Base-by-base conservation (phyloP, 176 grass and related monocot genomes). In the Oryza officinalis region DNA sequence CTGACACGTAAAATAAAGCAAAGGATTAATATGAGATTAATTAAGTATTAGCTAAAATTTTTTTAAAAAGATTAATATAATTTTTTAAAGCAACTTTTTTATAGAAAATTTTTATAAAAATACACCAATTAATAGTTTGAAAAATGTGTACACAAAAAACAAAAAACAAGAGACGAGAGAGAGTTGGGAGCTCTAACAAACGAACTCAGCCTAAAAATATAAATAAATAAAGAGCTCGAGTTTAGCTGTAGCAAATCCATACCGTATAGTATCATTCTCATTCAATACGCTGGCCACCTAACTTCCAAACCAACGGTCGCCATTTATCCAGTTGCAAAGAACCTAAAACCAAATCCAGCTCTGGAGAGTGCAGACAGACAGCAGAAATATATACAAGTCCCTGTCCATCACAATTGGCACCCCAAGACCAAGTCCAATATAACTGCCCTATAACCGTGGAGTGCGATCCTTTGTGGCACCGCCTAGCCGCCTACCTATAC, bases 341-440 rank as follows among this genome's bases (percentile, higher is more conserved):
- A 5, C 44, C 20, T 27, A 69, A 5, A 41, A 77, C 65, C 44
- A 41, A n/a, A 35, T 11, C 72, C n/a, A 17, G 8, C 26, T 64
- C 31, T 23, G 54, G 25, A 67, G 40, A 38, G 40, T 30, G 79
- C 45, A 63, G 70, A 11, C 64, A 32, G 28, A 11, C 78, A 66
- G 72, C 77, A 52, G 72, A 83, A 47, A 44, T 25, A 32, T 79
- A 74, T 35, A 57, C 69, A 57, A 20, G 65, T 81, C 78, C 20
- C 65, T 65, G 38, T 89, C 68, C 40, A 18, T 52, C 77, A 26
- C 77, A 20, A 27, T 79, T 47, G 46, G 27, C 38, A n/a, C 31
- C 20, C 31, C 4, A 20, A 63, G 82, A 85, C 88, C 74, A 28
- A 49, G 88, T 86, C 88, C 84, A 83, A 68, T 18, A 83, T 82